These are phyloP conservation scores for Fusarium aywerte DNA, from an alignment of 2,329 filamentous ascomycete genomes.

Conservation along the genomic window DNA sequence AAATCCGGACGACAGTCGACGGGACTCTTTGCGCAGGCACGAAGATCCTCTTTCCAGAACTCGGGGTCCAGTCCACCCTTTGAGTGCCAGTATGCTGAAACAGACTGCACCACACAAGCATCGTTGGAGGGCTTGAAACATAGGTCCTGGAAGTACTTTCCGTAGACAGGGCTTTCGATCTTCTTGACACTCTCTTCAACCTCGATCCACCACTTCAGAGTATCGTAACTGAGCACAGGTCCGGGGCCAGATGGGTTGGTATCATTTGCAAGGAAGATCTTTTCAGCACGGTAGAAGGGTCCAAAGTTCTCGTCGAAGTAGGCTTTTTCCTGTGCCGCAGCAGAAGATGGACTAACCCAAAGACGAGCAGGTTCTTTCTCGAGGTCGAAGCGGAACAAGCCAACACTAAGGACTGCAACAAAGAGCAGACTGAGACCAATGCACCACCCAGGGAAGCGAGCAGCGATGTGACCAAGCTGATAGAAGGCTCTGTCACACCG, in stretches of 20 bases:
- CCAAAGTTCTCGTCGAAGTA: conserved; percentile 96
- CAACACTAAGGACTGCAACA: conserved; percentile 82
- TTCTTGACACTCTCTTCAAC: conserved; percentile 81
- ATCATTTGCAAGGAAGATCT: conserved; percentile 94
- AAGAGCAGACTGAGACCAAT: conserved; percentile 80
- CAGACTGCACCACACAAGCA: conserved; percentile 90
- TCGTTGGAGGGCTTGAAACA: conserved; percentile 94
- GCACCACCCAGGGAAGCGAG: conserved; percentile 85
- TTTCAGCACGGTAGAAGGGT: conserved; percentile 93
- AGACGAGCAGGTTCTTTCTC: conserved; percentile 90
- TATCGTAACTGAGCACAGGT: conserved; percentile 89
- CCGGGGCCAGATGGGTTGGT: conserved; percentile 70
- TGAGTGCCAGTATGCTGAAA: conserved; percentile 88
- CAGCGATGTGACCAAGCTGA: conserved; percentile 80
- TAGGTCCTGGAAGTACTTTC: conserved; percentile 79
- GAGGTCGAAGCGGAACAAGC: conserved; percentile 89
- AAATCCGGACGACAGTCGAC: conserved; percentile 89
- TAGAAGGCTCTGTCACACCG: conserved; percentile 84
- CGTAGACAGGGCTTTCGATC: conserved; percentile 75
- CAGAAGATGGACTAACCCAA: conserved; percentile 96
- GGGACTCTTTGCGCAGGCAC: conserved; percentile 80
- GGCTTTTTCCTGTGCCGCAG: conserved; percentile 88
- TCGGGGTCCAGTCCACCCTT: conserved; percentile 55
- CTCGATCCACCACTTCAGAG: conserved; percentile 91
- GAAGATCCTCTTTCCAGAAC: conserved; percentile 78